Conservation (phyloP, 305 asterid genomes). For the Galium porrigens region DNA sequence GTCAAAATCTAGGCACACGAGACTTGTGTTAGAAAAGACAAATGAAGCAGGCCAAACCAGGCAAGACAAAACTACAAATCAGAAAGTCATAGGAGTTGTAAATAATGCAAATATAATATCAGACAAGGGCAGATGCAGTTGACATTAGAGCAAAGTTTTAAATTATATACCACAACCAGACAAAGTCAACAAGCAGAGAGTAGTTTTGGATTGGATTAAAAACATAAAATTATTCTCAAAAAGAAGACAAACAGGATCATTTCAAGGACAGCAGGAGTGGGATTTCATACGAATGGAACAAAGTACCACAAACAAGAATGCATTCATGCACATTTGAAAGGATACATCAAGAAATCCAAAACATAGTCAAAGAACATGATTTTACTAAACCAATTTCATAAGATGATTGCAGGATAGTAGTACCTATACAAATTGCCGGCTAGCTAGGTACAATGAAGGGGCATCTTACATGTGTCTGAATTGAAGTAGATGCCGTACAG, state of each 20-base stretch:
- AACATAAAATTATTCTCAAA: not conserved
- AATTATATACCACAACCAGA: slow-evolving; percentile 4
- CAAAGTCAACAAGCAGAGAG: not conserved
- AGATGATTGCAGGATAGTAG: not conserved
- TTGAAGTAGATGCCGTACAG: not conserved
- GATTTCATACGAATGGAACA: slow-evolving; percentile 8
- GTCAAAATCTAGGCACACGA: not conserved
- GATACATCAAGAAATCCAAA: slow-evolving; percentile 7
- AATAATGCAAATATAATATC: not conserved
- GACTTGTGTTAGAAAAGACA: not conserved
- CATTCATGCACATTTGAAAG: slow-evolving; percentile 5
- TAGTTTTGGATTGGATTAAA: slow-evolving; percentile 3
- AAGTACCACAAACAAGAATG: not conserved
- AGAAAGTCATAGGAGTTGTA: slow-evolving; percentile 7
- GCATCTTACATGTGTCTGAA: not conserved
- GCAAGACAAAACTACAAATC: slow-evolving; percentile 9
- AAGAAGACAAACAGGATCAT: not conserved
- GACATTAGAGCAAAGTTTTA: slow-evolving; percentile 8
- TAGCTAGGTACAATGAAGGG: not conserved
- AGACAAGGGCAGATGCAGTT: not conserved
- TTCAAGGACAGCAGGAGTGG: slow-evolving; percentile 16
- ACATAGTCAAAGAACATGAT: not conserved
- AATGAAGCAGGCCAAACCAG: slow-evolving; percentile 4
- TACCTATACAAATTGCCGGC: slow-evolving; percentile 9
- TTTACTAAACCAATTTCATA: not conserved